phyloP scores from a whole-genome alignment of 2,329 filamentous ascomycete species.

The Pestalotiopsis sp. region DNA sequence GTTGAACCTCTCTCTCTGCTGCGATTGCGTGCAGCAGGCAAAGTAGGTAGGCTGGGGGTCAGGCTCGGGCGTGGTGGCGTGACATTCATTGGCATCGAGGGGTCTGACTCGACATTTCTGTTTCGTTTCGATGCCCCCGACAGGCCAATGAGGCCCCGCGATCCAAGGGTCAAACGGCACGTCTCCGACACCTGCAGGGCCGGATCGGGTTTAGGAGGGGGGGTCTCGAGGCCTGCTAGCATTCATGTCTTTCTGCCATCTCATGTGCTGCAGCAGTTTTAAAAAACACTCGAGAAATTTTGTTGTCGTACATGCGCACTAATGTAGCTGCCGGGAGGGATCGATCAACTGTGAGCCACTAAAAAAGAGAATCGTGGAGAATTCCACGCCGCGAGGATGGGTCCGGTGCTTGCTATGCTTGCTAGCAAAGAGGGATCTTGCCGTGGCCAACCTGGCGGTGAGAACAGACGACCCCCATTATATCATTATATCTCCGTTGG shows the following conservation, averaged over 20 bases:
- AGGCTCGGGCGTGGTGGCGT: neutral
- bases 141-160: neutral
- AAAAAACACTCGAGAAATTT: too few relatives aligned
- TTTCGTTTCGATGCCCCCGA: conserved; percentile 7
- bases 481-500: neutral
- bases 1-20: neutral
- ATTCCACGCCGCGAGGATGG: neutral
- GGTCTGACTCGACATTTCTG: conserved; percentile 7
- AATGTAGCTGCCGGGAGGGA: neutral
- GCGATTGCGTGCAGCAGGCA: neutral
- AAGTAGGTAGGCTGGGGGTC: neutral
- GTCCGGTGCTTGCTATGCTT: neutral
- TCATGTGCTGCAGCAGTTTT: neutral
- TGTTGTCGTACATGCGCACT: too few relatives aligned
- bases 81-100: conserved; percentile 5
- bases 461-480: neutral
- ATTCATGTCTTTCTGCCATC: neutral
- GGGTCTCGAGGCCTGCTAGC: neutral
- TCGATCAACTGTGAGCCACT: neutral
- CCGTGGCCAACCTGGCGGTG: neutral
- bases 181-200: conserved; percentile 4
- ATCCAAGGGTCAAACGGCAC: conserved; percentile 1
- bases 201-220: neutral
- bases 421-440: neutral
- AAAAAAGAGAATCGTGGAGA: neutral